These are phyloP conservation scores for Chaetomium cochliodes DNA, from an alignment of 495 filamentous ascomycete genomes.

Conservation along the genomic window DNA sequence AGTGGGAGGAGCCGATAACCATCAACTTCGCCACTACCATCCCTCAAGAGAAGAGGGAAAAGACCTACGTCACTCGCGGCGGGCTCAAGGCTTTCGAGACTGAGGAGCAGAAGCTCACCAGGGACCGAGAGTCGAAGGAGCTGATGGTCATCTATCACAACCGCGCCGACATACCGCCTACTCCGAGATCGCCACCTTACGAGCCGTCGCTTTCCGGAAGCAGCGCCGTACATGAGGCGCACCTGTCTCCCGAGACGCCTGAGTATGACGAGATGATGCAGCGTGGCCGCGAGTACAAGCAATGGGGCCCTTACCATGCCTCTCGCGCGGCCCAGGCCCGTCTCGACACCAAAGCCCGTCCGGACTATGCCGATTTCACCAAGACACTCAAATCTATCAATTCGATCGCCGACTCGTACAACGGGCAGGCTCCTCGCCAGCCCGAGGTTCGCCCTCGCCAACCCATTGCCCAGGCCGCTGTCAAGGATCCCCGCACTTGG, in stretches of 20 bases:
- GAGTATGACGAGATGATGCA: constrained; percentile 37
- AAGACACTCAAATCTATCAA: constrained; percentile 27
- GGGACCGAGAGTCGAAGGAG: constrained; percentile 70
- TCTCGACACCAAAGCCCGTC: constrained; percentile 23
- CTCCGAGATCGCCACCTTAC: constrained; percentile 67
- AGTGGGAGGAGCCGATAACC: constrained; percentile 39
- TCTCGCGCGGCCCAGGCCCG: constrained; percentile 25
- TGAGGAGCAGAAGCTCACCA: constrained; percentile 64
- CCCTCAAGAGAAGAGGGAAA: constrained; percentile 49
- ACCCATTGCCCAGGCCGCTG: background rate
- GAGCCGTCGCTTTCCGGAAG: constrained; percentile 23
- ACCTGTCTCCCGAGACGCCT: constrained; percentile 21
- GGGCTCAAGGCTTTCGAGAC: constrained; percentile 60
- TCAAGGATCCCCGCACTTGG: constrained; percentile 7
- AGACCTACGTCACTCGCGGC: constrained; percentile 62
- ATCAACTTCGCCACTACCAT: constrained; percentile 56
- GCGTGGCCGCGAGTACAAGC: constrained; percentile 26
- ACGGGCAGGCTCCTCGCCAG: constrained; percentile 10
- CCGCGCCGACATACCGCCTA: constrained; percentile 69
- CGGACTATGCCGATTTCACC: constrained; percentile 30
- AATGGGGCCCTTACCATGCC: constrained; percentile 23
- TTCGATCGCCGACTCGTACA: constrained; percentile 26
- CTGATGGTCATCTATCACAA: constrained; percentile 81
- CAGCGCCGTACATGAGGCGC: constrained; percentile 19
- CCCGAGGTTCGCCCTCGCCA: constrained; percentile 1